A percentile compares a stretch with the other conserved stretches of the same genome.
phyloP scores from a whole-genome alignment of 352 stramenopile genomes.

The Pythium grandisporangium region DNA sequence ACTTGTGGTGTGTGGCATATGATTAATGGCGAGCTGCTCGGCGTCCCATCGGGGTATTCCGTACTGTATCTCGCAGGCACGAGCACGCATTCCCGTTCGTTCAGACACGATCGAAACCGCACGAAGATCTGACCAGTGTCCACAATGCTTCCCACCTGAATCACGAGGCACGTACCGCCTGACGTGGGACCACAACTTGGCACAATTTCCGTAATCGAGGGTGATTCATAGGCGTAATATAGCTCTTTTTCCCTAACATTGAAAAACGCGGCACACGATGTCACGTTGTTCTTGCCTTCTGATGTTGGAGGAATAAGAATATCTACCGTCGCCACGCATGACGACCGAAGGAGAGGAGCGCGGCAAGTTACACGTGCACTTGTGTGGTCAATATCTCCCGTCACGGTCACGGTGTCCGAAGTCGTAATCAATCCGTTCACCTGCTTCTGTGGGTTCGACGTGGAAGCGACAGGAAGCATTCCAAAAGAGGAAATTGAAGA shows the following conservation, averaged over 20 bases:
- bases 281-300: constrained; percentile 8
- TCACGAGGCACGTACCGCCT: constrained; percentile 43
- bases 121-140: constrained; percentile 74
- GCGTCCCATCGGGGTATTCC: constrained; percentile 40
- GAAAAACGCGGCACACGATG: constrained; percentile 16
- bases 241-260: constrained; percentile 34
- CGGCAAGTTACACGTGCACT: constrained; percentile 35
- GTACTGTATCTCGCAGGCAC: constrained; percentile 46
- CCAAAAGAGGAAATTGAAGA: no score
- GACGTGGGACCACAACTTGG: constrained; percentile 49
- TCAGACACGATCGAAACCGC: constrained; percentile 47
- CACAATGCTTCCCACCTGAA: constrained; percentile 49
- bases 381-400: constrained; percentile 44
- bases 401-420: constrained; percentile 20
- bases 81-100: constrained; percentile 54
- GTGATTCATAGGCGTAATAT: constrained; percentile 68
- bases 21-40: constrained; percentile 39
- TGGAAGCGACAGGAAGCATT: no score
- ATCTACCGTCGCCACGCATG: constrained; percentile 30
- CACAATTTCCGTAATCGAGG: constrained; percentile 41
- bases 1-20: constrained; percentile 46
- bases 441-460: no score
- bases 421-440: not conserved
- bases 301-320: constrained; percentile 23
- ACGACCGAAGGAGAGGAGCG: constrained; percentile 37